These are phyloP conservation scores for Tremellales sp. DNA, from an alignment of 1,284 basidiomycete genomes.

Conservation along the genomic window DNA sequence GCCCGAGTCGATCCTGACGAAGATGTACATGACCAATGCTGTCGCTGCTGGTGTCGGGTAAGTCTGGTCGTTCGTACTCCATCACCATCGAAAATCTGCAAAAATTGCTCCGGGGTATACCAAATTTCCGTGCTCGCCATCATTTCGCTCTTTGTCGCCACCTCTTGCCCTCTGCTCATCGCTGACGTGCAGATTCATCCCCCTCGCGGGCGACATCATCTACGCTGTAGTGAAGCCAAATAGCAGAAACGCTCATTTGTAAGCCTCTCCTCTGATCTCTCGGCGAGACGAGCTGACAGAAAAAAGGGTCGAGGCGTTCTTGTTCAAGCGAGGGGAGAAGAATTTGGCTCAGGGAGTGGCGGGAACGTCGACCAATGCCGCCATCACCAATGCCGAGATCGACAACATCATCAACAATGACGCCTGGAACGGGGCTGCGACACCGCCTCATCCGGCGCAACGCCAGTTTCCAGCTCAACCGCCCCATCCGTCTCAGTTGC, in stretches of 20 bases:
- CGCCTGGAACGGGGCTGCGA: not conserved
- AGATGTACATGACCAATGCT: constrained; percentile 76
- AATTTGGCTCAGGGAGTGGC: constrained; percentile 23
- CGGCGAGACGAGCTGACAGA: not conserved
- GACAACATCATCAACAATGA: not conserved
- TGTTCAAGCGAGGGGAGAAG: constrained; percentile 41
- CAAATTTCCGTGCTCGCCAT: no score
- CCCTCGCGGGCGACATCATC: constrained; percentile 71
- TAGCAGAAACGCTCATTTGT: constrained; percentile 67
- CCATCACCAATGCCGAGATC: not conserved
- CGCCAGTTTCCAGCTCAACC: no score
- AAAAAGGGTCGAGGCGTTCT: constrained; percentile 42
- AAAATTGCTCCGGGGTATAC: no score
- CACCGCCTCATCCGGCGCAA: not conserved
- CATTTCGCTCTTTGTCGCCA: not conserved
- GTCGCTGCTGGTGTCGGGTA: constrained; percentile 65
- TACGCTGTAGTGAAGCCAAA: constrained; percentile 81
- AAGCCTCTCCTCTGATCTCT: constrained; percentile 13
- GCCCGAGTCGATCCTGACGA: constrained; percentile 62
- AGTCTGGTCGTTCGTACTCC: constrained; percentile 5
- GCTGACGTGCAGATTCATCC: constrained; percentile 60
- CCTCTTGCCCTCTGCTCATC: no score
- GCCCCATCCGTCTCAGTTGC: no score
- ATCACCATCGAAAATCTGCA: no score
- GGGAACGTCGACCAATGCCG: not conserved